These are phyloP conservation scores for Penstemon davidsonii DNA, from an alignment of 257 asterid species.

Conservation along the genomic window DNA sequence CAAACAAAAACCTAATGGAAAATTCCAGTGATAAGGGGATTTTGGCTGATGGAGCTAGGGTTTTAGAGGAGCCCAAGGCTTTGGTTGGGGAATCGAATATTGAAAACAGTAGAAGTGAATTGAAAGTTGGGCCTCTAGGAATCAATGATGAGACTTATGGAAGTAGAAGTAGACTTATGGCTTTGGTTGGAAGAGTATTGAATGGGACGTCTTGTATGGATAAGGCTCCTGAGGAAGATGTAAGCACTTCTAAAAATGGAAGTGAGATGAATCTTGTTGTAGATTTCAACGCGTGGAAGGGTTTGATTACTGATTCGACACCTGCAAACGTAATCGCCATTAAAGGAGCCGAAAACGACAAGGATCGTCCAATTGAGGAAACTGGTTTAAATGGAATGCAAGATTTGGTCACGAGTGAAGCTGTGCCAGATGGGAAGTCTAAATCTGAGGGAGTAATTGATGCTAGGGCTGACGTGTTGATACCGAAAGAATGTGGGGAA, in stretches of 20 bases:
- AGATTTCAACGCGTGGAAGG: constrained; percentile 25
- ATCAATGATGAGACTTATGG: background rate
- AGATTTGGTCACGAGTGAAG: background rate
- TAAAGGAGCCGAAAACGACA: constrained; percentile 19
- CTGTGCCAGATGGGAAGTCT: constrained; percentile 16
- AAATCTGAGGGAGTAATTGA: constrained; percentile 31
- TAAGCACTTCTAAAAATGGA: constrained; percentile 13
- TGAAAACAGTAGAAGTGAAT: background rate
- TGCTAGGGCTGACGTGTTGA: constrained; percentile 22
- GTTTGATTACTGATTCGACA: constrained; percentile 19
- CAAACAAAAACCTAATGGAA: background rate
- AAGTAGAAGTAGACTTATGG: constrained; percentile 38
- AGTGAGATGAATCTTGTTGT: constrained; percentile 16
- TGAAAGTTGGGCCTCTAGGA: background rate
- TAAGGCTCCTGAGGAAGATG: constrained; percentile 28
- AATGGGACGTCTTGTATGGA: constrained; percentile 39
- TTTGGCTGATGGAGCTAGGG: constrained; percentile 3
- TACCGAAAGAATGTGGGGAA: constrained; percentile 36
- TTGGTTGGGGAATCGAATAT: background rate
- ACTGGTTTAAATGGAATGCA: constrained; percentile 26
- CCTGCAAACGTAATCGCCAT: constrained; percentile 21
- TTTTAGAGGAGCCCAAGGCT: constrained; percentile 2
- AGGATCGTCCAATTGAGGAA: constrained; percentile 16
- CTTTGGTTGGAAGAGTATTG: constrained; percentile 49
- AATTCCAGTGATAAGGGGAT: background rate